A percentile compares a stretch with the other conserved stretches of the same genome.
phyloP scores from a whole-genome alignment of 1,284 basidiomycete genomes.

The Gymnopus androsaceus region DNA sequence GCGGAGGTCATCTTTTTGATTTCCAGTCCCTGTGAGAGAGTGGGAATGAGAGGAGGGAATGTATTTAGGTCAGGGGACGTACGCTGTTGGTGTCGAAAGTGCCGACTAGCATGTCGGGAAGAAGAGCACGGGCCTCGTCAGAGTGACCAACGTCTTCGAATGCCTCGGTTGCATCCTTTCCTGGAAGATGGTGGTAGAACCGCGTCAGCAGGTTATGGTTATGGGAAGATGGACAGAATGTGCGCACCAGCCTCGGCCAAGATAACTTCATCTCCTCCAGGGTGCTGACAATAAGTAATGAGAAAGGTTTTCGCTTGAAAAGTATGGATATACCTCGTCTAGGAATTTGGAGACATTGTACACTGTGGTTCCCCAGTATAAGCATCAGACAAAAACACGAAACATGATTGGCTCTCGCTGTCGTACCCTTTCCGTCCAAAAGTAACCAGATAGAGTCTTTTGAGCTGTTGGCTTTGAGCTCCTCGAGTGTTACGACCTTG shows the following conservation, averaged over 20 bases:
- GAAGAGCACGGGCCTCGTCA: constrained; percentile 92
- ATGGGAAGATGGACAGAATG: constrained; percentile 2
- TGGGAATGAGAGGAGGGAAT: constrained; percentile 11
- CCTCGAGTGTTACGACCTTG: constrained; percentile 69
- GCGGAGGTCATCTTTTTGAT: constrained; percentile 42
- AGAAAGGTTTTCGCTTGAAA: constrained; percentile 23
- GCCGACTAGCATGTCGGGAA: constrained; percentile 78
- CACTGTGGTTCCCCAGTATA: constrained; percentile 53
- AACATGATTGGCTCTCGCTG: constrained; percentile 40
- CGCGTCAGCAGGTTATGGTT: background rate
- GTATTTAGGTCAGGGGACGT: constrained; percentile 33
- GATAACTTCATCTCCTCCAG: constrained; percentile 97
- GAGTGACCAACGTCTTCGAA: constrained; percentile 99
- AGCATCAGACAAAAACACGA: constrained; percentile 35
- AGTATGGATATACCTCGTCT: constrained; percentile 73
- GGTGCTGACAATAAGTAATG: constrained; percentile 62
- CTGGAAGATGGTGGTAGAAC: constrained; percentile 50
- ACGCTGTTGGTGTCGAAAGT: constrained; percentile 75
- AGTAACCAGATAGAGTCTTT: constrained; percentile 81
- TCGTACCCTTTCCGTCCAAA: constrained; percentile 79
- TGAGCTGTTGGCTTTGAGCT: constrained; percentile 74
- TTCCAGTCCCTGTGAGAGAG: constrained; percentile 42
- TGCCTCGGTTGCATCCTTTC: constrained; percentile 94
- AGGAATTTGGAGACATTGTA: constrained; percentile 95
- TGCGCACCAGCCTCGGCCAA: constrained; percentile 87